These are phyloP conservation scores for Termitomyces titanicus DNA, from an alignment of 768 basidiomycete species.

Conservation along the genomic window DNA sequence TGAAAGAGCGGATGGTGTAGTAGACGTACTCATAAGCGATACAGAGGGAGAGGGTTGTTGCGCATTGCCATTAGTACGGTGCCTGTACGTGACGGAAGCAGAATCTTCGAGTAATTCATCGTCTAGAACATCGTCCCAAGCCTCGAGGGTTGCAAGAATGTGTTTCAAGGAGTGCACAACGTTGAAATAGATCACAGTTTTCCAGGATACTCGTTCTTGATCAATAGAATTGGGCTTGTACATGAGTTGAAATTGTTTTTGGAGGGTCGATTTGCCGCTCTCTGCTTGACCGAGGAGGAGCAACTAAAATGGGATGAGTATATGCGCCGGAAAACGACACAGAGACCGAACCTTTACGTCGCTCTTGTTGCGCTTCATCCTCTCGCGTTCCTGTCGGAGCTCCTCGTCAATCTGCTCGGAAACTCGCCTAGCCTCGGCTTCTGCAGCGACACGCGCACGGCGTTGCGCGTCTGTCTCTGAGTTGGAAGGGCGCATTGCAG, in stretches of 20 bases:
- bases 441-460: slow-evolving; percentile 52
- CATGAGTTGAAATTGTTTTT: slow-evolving; percentile 81
- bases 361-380: slow-evolving; percentile 57
- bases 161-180: slow-evolving; percentile 68
- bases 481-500: slow-evolving; percentile 60
- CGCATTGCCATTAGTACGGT: slow-evolving; percentile 28
- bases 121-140: slow-evolving; percentile 58
- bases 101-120: slow-evolving; percentile 38
- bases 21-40: slow-evolving; percentile 28
- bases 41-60: slow-evolving; percentile 38
- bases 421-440: slow-evolving; percentile 71
- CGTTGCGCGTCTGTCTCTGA: slow-evolving; percentile 68
- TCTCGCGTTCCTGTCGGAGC: slow-evolving; percentile 66
- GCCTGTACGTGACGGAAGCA: slow-evolving; percentile 21
- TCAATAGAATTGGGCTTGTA: slow-evolving; percentile 71
- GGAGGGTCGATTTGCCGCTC: slow-evolving; percentile 74
- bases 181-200: slow-evolving; percentile 74
- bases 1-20: slow-evolving; percentile 14
- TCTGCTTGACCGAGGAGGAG: slow-evolving; percentile 78
- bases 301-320: slow-evolving; percentile 43
- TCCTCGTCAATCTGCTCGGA: slow-evolving; percentile 85
- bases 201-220: slow-evolving; percentile 68
- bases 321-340: slow-evolving; percentile 23
- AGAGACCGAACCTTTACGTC: slow-evolving; percentile 62
- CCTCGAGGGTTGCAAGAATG: slow-evolving; percentile 60